Conservation (phyloP, 192 early-diverging fungal genomes). For the Gaertneriomyces semiglobifer region DNA sequence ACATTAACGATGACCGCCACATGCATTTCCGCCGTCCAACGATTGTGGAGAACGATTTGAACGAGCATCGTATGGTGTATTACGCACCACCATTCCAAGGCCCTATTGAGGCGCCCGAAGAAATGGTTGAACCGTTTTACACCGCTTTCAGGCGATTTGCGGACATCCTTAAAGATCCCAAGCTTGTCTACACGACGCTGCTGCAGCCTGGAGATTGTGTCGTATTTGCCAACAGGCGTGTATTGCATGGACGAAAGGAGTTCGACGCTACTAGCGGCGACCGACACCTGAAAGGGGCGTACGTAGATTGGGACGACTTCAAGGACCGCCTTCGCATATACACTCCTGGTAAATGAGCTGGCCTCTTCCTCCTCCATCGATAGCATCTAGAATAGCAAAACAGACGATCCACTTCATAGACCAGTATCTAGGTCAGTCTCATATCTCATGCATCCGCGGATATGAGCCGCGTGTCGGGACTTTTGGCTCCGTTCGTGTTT, state of each 20-base stretch:
- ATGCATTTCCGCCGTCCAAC: conserved; percentile 68
- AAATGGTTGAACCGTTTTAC: conserved; percentile 55
- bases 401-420: too few relatives aligned
- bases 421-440: too few relatives aligned
- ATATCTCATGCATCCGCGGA: too few relatives aligned
- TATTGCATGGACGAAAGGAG: conserved; percentile 70
- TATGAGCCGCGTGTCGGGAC: too few relatives aligned
- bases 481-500: too few relatives aligned
- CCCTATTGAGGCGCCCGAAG: conserved; percentile 49
- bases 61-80: conserved; percentile 55
- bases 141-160: conserved; percentile 61
- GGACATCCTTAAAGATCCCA: conserved; percentile 52
- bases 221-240: conserved; percentile 75
- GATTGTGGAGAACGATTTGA: conserved; percentile 49
- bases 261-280: conserved; percentile 72
- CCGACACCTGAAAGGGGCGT: conserved; percentile 70
- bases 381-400: too few relatives aligned
- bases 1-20: conserved; percentile 72
- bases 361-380: too few relatives aligned
- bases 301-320: conserved; percentile 56
- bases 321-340: conserved; percentile 39
- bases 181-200: conserved; percentile 55
- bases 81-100: conserved; percentile 87
- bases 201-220: conserved; percentile 68
- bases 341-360: too few relatives aligned